These are phyloP conservation scores for Cucumis sativus DNA, from an alignment of 306 rosid species.

Conservation along the genomic window DNA sequence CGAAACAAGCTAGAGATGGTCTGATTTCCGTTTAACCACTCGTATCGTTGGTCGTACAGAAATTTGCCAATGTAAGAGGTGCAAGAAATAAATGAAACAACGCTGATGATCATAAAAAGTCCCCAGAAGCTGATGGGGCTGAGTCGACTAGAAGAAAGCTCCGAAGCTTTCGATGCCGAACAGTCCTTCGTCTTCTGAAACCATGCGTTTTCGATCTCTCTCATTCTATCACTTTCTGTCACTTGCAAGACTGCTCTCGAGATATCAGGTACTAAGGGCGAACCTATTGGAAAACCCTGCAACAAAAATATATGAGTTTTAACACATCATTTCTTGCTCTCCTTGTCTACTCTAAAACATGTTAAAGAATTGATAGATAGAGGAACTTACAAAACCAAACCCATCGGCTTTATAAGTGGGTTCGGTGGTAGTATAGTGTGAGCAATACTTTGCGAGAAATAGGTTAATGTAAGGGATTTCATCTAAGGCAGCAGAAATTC, in stretches of 20 bases:
- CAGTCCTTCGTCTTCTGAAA: background rate
- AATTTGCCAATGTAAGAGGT: background rate
- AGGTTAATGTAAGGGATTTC: conserved; percentile 30
- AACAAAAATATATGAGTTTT: too few relatives aligned
- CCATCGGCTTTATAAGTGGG: conserved; percentile 40
- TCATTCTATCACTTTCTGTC: conserved; percentile 7
- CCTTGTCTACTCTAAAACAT: too few relatives aligned
- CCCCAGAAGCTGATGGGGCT: conserved; percentile 25
- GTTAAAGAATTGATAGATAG: too few relatives aligned
- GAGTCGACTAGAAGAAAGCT: conserved; percentile 14
- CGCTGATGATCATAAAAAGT: conserved; percentile 11
- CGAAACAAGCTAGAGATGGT: too few relatives aligned
- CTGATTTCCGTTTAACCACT: too few relatives aligned
- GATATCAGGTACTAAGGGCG: conserved; percentile 15
- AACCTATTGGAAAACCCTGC: conserved; percentile 17
- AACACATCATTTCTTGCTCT: too few relatives aligned
- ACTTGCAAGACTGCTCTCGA: conserved; percentile 13
- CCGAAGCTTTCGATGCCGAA: background rate
- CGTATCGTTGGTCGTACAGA: background rate
- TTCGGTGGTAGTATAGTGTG: conserved; percentile 26
- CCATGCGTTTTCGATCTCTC: conserved; percentile 8
- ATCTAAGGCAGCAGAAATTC: conserved; percentile 40
- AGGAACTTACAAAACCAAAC: conserved; percentile 50
- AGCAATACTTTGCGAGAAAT: conserved; percentile 28
- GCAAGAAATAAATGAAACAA: background rate